A percentile compares a stretch with the other conserved stretches of the same genome.
Conservation (phyloP, 805 yeast genomes). For the Wickerhamiella dianesei region DNA sequence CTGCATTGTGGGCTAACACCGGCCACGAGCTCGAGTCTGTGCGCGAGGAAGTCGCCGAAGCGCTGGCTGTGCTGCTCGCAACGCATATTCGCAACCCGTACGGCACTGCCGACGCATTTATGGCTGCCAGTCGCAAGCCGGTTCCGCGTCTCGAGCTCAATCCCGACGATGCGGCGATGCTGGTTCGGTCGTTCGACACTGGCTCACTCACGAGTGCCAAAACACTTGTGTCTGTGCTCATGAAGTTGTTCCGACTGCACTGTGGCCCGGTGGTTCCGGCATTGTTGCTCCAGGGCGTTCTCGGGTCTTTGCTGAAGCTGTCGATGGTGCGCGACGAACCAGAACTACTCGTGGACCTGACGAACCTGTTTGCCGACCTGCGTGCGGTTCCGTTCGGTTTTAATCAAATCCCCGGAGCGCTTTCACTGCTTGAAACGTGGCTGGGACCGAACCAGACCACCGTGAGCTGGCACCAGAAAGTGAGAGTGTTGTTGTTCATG, state of each 20-base stretch:
- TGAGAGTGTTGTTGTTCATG: conserved; percentile 52
- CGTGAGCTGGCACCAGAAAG: conserved; percentile 47
- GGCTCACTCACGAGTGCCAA: conserved; percentile 3
- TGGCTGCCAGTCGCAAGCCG: not conserved
- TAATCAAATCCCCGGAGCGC: conserved; percentile 31
- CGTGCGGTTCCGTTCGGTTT: conserved; percentile 36
- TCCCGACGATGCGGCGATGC: not conserved
- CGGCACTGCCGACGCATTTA: not conserved
- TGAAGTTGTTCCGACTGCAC: conserved; percentile 40
- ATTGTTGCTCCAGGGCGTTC: conserved; percentile 36
- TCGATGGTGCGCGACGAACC: conserved; percentile 68
- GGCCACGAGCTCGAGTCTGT: conserved; percentile 63
- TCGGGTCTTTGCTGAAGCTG: conserved; percentile 57
- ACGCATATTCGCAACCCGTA: not conserved
- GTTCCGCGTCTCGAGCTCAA: not conserved
- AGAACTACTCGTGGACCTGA: conserved; percentile 35
- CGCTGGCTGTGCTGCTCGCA: not conserved
- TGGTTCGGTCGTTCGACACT: conserved; percentile 4
- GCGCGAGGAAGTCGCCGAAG: conserved; percentile 28
- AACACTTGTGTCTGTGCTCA: conserved; percentile 9
- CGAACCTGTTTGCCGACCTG: conserved; percentile 32
- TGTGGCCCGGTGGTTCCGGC: conserved; percentile 41
- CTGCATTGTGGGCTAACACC: conserved; percentile 34
- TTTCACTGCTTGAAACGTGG: conserved; percentile 9
- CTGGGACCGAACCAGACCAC: conserved; percentile 1